Conservation (phyloP, 2,329 filamentous ascomycete genomes). For the Onygenales sp. region DNA sequence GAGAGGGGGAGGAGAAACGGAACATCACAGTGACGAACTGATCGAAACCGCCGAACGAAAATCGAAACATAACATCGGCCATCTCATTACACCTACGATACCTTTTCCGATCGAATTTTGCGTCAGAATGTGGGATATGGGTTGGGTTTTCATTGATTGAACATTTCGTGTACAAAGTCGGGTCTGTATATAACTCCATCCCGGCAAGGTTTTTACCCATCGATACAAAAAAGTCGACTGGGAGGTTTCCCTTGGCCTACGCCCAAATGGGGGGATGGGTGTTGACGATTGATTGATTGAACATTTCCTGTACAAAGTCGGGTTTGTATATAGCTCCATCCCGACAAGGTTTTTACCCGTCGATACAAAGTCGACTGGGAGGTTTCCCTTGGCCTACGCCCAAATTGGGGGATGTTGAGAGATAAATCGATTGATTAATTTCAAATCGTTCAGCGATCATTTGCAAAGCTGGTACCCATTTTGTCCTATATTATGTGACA, state of each 20-base stretch:
- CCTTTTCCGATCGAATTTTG: too few species aligned
- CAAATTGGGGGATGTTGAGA: constrained; percentile 2
- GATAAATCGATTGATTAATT: background rate
- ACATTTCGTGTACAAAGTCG: background rate
- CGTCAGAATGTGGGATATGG: too few species aligned
- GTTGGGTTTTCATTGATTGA: background rate
- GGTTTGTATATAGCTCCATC: background rate
- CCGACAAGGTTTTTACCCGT: constrained; percentile 3
- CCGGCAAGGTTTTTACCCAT: constrained; percentile 4
- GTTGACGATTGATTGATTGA: background rate
- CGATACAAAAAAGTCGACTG: background rate
- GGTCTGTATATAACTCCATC: background rate
- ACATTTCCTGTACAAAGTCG: background rate
- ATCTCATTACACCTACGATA: too few species aligned
- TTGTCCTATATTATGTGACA: too few species aligned
- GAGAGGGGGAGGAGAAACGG: too few species aligned
- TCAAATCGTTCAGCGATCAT: too few species aligned
- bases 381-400: constrained; percentile 2
- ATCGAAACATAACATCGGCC: too few species aligned
- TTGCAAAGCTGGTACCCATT: too few species aligned
- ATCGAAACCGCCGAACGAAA: too few species aligned
- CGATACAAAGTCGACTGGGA: background rate
- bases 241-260: constrained; percentile 1
- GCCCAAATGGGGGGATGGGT: constrained; percentile 1
- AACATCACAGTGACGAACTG: too few species aligned